Conservation (phyloP, 805 yeast genomes). For the Kodamaea kaohsiungensis region DNA sequence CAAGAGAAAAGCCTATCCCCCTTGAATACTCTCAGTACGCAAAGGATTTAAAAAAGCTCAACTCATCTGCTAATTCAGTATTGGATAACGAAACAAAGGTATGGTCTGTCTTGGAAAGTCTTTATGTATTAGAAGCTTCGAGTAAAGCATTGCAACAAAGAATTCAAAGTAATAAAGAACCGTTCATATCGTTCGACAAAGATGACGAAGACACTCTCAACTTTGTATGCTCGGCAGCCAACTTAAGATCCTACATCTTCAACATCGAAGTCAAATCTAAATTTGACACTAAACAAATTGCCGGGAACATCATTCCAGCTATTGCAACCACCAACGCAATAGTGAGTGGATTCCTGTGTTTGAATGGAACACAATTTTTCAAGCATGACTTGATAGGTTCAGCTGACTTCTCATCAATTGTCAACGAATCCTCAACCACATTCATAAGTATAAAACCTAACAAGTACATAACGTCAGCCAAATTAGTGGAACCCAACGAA, state of each 20-base stretch:
- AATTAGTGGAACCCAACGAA: slow-evolving; percentile 61
- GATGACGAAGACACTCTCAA: slow-evolving; percentile 91
- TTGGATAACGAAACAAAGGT: slow-evolving; percentile 32
- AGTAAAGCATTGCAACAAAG: slow-evolving; percentile 54
- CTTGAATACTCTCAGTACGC: slow-evolving; percentile 36
- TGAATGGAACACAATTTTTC: slow-evolving; percentile 64
- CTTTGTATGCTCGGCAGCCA: slow-evolving; percentile 86
- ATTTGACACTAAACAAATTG: slow-evolving; percentile 90
- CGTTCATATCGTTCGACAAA: slow-evolving; percentile 73
- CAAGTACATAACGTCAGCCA: slow-evolving; percentile 65
- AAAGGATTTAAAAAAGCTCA: slow-evolving; percentile 14
- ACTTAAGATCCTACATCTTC: slow-evolving; percentile 71
- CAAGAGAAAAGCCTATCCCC: slow-evolving; percentile 68
- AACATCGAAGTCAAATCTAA: slow-evolving; percentile 69
- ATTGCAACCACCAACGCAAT: slow-evolving; percentile 98
- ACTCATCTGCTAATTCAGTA: not conserved
- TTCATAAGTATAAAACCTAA: slow-evolving; percentile 50
- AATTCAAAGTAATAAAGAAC: slow-evolving; percentile 26
- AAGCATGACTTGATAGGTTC: slow-evolving; percentile 13
- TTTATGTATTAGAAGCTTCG: slow-evolving; percentile 56
- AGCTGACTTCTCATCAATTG: slow-evolving; percentile 29
- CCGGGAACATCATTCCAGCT: slow-evolving; percentile 98
- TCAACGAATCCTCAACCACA: slow-evolving; percentile 28
- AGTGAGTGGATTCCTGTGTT: slow-evolving; percentile 83
- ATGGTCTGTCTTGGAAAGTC: slow-evolving; percentile 67